Percentiles rank a stretch among this genome's conserved stretches.
phyloP scores from a whole-genome alignment of 306 rosid species.

The Fragaria vesca region DNA sequence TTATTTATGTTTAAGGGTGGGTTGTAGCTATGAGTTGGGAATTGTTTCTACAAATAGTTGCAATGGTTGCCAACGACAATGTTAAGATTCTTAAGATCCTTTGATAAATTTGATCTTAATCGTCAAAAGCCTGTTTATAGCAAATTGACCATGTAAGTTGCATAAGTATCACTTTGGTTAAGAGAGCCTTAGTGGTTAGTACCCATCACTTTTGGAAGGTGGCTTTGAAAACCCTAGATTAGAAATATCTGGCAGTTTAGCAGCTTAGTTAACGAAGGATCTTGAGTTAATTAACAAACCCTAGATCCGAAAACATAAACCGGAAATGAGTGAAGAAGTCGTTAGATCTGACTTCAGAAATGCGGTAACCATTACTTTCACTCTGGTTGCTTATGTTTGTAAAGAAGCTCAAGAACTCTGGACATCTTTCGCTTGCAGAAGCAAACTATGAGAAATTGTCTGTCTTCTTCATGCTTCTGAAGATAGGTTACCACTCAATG shows the following conservation, averaged over 20 bases:
- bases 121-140: neutral
- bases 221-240: neutral
- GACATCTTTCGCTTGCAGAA: neutral
- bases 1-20: constrained; percentile 24
- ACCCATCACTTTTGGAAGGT: neutral
- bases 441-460: neutral
- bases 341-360: neutral
- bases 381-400: neutral
- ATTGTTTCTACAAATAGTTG: constrained; percentile 22
- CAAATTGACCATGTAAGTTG: neutral
- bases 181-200: neutral
- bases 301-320: neutral
- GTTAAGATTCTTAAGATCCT: neutral
- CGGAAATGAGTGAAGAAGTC: neutral
- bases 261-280: neutral
- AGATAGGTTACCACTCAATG: neutral
- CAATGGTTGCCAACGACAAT: constrained; percentile 8
- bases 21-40: constrained; percentile 27
- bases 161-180: neutral
- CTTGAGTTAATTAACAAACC: neutral
- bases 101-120: constrained; percentile 2
- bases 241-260: neutral
- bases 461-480: neutral
- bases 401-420: neutral
- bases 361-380: neutral